Conservation (phyloP, 306 rosid species). For the Trifolium repens region DNA sequence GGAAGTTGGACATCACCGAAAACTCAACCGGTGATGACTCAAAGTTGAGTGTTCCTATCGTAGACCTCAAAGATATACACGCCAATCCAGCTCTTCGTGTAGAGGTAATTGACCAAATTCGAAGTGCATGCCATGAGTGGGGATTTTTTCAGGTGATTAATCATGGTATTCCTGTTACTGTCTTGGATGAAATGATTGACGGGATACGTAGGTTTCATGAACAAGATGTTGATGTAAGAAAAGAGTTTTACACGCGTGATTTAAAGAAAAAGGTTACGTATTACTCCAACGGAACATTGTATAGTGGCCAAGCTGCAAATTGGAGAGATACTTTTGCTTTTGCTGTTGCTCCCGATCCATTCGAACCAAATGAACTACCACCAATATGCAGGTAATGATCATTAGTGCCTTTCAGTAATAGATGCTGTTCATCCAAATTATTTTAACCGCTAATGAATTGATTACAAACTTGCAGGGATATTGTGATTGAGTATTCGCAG, state of each 20-base stretch:
- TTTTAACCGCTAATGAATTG: background rate
- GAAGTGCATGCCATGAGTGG: too few species aligned
- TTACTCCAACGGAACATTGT: background rate
- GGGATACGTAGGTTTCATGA: background rate
- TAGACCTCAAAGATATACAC: too few species aligned
- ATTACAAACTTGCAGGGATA: slow-evolving; percentile 40
- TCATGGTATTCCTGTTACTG: too few species aligned
- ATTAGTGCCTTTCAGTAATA: too few species aligned
- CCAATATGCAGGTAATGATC: background rate
- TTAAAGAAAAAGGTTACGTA: background rate
- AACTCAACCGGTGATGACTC: too few species aligned
- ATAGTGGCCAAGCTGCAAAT: background rate
- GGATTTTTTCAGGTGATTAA: too few species aligned
- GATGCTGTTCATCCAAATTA: background rate
- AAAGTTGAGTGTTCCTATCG: too few species aligned
- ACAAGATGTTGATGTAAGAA: background rate
- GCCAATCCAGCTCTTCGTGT: too few species aligned
- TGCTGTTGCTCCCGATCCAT: background rate
- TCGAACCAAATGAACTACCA: background rate
- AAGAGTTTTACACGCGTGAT: background rate
- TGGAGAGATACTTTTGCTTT: background rate
- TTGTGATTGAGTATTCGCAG: slow-evolving; percentile 43
- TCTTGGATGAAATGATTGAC: too few species aligned
- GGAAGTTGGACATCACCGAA: too few species aligned
- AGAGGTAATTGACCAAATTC: too few species aligned